Evolutionary conservation across 2,329 filamentous ascomycete genomes (phyloP).

Genomic region (Calonectria crousiana): DNA sequence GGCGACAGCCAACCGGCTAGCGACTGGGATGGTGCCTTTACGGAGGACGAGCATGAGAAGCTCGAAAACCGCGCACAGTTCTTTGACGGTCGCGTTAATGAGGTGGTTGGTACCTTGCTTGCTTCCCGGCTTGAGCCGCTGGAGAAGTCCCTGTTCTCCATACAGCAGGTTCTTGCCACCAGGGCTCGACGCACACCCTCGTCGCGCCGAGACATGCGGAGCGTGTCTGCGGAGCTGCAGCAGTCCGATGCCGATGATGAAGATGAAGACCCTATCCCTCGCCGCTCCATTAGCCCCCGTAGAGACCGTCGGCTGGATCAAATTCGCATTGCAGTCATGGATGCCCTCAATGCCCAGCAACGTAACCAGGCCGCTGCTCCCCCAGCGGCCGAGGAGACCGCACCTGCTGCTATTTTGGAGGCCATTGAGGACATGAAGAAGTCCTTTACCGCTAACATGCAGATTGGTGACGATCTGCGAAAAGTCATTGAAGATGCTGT

Average conservation of each 20-base stretch:
- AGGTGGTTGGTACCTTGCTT: constrained; percentile 83
- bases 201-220: constrained; percentile 71
- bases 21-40: constrained; percentile 92
- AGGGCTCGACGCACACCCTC: constrained; percentile 68
- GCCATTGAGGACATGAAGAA: constrained; percentile 74
- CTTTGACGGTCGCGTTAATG: constrained; percentile 92
- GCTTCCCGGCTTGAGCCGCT: constrained; percentile 83
- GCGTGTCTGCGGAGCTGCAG: constrained; percentile 75
- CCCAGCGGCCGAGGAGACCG: constrained; percentile 33
- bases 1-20: constrained; percentile 76
- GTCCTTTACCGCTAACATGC: constrained; percentile 50
- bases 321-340: constrained; percentile 78
- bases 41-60: constrained; percentile 86
- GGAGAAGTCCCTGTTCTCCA: constrained; percentile 80
- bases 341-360: constrained; percentile 75
- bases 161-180: constrained; percentile 76
- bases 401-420: constrained; percentile 67
- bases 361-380: constrained; percentile 51
- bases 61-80: constrained; percentile 85
- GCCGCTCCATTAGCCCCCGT: constrained; percentile 81
- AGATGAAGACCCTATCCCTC: constrained; percentile 77
- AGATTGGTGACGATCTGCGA: constrained; percentile 64
- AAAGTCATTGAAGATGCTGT: constrained; percentile 74
- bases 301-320: constrained; percentile 86
- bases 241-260: constrained; percentile 97